Base-by-base conservation (phyloP, 1,139 yeast species). In the Kodamaea arcana region DNA sequence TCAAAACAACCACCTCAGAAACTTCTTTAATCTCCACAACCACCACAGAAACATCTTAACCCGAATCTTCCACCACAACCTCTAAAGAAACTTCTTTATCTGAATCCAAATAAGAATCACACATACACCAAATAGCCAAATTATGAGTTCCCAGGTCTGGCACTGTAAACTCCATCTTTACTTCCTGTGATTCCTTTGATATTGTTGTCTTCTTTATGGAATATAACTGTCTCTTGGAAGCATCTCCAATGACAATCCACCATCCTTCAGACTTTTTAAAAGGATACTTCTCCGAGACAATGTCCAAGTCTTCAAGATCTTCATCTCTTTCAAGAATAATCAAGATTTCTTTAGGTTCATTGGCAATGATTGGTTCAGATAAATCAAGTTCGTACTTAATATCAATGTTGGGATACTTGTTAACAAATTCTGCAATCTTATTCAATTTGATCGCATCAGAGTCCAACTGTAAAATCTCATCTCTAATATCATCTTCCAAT, bases 91-190 rank as follows among this genome's bases (percentile, higher is more conserved):
- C 70, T 59, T 90, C 96, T 54, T 85, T 86, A 54, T 92, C 98
- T 2, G 88, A 94, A 53, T 88, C 97, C 21, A 86, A 50, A 51
- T 90, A 92, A 0, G 95, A 82, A 52, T 90, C 97, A 59, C 97
- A 84, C 58, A 90, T 75, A 51, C 92, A 81, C 95, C 95, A 90
- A 2, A 87, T 62, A 1, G 80, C 75, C 27, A 88, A 59, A 10
- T 69, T 56, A 38, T 80, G 83, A 6, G 61, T 56, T 0, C 96
- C 96, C 3, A 72, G 56, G 3, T 60, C 67, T 0, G 88, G 81
- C 14, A 85, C 54, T 0, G 78, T 65, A 44, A 85, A 75, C 18
- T 73, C 75, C 34, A 92, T 49, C 8, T 62, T 64, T 14, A 82
- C 65, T 3, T 60, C 50, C 49, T 81, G 86, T 2, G 58, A 52